Evolutionary conservation across 2,329 filamentous ascomycete genomes (phyloP), one percentile per base, ranked within the genome.

Genomic region (Calonectria pseudoreteaudii): DNA sequence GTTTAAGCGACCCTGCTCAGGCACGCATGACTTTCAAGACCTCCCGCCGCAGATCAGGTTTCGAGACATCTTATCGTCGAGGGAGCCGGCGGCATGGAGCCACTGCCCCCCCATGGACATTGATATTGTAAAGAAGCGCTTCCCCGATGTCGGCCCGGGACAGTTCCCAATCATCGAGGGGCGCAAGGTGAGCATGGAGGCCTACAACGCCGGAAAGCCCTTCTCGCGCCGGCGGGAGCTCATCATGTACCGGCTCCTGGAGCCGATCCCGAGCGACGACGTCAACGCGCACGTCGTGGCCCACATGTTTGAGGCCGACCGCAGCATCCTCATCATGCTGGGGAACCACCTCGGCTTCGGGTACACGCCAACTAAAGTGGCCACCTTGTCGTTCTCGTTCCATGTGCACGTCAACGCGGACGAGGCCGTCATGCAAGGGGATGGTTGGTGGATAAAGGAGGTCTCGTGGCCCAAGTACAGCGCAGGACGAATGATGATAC

Each of bases 371-470:
- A 86, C 83, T 3, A 80, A 84, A 18, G 86, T 85, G 1, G 88
- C 87, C 3, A 89, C 84, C 44, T 76, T 91, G 68, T 89, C 86
- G 76, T 90, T 89, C 73, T 86, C 86, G 0, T 89, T 90, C 71
- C 88, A 89, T 23, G 82, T 91, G 8, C 89, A 91, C 72, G 86
- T 87, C 38, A 88, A 90, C 52, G 84, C 84, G 0, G 84, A 86
- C 6, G 86, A 88, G 53, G 85, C 88, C 0, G 84, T 89, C 9
- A 90, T 91, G 86, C 78, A 81, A 8, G 84, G 83, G 4, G 82
- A 84, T 4, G 83, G 83, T 16, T 91, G 89, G 89, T 91, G 89
- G 89, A 79, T 91, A 20, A 88, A 90, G 78, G 89, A 91, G 78
- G 83, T 84, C 1, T 85, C 78, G 38, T 90, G 89, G 79, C 87